These are phyloP conservation scores for Cylindrotheca closterium DNA, from an alignment of 108 stramenopile species.

Conservation along the genomic window DNA sequence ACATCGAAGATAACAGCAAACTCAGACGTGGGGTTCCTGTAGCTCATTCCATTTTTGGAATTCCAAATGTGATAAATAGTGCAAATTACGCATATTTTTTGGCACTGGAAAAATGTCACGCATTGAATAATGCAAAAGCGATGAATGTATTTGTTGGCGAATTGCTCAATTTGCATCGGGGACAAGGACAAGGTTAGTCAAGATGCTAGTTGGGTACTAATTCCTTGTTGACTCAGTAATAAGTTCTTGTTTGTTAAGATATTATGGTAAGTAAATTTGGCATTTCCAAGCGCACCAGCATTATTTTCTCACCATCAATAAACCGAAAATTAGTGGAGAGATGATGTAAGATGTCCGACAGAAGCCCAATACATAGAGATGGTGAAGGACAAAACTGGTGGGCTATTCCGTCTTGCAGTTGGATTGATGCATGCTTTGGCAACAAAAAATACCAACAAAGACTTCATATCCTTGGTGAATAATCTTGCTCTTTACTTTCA, in stretches of 20 bases:
- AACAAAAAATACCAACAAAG: slow-evolving; percentile 40
- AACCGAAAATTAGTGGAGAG: slow-evolving; percentile 60
- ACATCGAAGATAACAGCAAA: slow-evolving; percentile 95
- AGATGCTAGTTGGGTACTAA: no score
- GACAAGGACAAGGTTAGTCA: no score
- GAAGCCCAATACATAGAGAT: slow-evolving; percentile 83
- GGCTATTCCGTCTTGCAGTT: slow-evolving; percentile 94
- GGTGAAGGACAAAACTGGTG: slow-evolving; percentile 95
- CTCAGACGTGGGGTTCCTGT: slow-evolving; percentile 90
- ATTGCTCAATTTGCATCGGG: slow-evolving; percentile 91
- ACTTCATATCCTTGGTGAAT: slow-evolving; percentile 82
- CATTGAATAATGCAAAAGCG: slow-evolving; percentile 61
- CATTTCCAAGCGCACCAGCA: neutral
- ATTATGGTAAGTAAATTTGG: slow-evolving; percentile 44
- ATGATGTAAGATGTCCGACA: slow-evolving; percentile 65
- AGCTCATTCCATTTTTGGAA: slow-evolving; percentile 92
- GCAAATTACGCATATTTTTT: slow-evolving; percentile 97
- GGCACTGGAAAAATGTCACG: slow-evolving; percentile 82
- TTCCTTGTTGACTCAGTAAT: no score
- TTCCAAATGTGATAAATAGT: slow-evolving; percentile 90
- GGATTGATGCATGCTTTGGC: slow-evolving; percentile 91
- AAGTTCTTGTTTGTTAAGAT: no score
- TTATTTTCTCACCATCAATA: neutral
- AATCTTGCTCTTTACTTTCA: slow-evolving; percentile 94
- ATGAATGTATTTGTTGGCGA: slow-evolving; percentile 85